phyloP scores from a whole-genome alignment of 225 moss, liverwort and hornwort genomes.

The Rhytidiadelphus loreus region DNA sequence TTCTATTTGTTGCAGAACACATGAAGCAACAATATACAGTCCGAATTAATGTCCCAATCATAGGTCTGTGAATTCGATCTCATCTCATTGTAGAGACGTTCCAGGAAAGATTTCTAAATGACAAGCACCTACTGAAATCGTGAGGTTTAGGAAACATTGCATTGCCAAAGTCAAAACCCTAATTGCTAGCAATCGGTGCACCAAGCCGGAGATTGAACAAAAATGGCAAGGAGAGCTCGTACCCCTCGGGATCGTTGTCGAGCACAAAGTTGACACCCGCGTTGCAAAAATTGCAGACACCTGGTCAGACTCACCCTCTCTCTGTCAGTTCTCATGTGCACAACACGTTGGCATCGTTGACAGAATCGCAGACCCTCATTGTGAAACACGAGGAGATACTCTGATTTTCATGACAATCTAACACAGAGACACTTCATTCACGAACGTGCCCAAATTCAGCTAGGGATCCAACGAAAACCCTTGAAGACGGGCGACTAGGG shows the following conservation, averaged over 20 bases:
- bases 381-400: not conserved
- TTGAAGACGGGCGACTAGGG: not conserved
- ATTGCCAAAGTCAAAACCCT: not conserved
- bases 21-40: not conserved
- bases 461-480: not conserved
- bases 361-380: not conserved
- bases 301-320: slow-evolving; percentile 12
- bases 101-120: not conserved
- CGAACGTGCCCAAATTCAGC: not conserved
- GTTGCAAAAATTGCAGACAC: slow-evolving; percentile 94
- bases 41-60: not conserved
- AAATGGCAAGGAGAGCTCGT: not conserved
- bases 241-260: slow-evolving; percentile 74
- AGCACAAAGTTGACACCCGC: slow-evolving; percentile 70
- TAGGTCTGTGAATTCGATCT: not conserved
- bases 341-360: not conserved
- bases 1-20: not conserved
- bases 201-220: not conserved
- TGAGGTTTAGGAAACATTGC: not conserved
- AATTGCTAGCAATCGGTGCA: not conserved
- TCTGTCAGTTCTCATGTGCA: not conserved
- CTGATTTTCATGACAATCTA: not conserved
- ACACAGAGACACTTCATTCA: not conserved
- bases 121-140: not conserved
- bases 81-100: not conserved